Conservation (phyloP, 768 basidiomycete genomes). For the Leccinum sublutescens region DNA sequence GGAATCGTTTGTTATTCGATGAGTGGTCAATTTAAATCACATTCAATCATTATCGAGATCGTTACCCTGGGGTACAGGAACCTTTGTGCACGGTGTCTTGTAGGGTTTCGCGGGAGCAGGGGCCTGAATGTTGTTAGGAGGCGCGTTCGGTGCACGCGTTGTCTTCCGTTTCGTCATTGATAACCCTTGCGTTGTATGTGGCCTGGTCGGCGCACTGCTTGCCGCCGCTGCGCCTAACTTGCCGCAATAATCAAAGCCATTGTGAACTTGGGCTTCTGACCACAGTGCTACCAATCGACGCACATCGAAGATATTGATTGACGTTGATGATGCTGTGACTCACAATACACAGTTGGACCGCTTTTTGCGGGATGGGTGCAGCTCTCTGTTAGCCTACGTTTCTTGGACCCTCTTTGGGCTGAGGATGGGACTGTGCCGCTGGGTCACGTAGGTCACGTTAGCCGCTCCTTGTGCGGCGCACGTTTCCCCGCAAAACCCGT, state of each 20-base stretch:
- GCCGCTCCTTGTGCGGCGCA: slow-evolving; percentile 45
- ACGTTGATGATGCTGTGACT: slow-evolving; percentile 17
- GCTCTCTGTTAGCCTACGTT: slow-evolving; percentile 13
- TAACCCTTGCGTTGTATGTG: slow-evolving; percentile 11
- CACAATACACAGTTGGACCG: slow-evolving; percentile 26
- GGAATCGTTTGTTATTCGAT: slow-evolving; percentile 20
- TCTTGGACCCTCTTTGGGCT: slow-evolving; percentile 12
- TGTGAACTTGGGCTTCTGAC: slow-evolving; percentile 59
- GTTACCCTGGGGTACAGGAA: slow-evolving; percentile 21
- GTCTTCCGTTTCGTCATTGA: slow-evolving; percentile 22
- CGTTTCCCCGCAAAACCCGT: slow-evolving; percentile 56
- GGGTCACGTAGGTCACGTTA: slow-evolving; percentile 2
- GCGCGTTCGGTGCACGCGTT: slow-evolving; percentile 8
- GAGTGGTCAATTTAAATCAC: slow-evolving; percentile 10
- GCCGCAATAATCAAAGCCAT: slow-evolving; percentile 59
- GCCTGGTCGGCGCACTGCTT: slow-evolving; percentile 24
- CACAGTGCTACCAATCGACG: slow-evolving; percentile 41
- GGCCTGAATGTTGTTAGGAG: slow-evolving; percentile 5
- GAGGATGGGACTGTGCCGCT: slow-evolving; percentile 14
- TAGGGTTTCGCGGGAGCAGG: slow-evolving; percentile 10
- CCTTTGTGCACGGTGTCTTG: slow-evolving; percentile 15
- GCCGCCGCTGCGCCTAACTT: slow-evolving; percentile 61
- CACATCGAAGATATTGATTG: slow-evolving; percentile 27
- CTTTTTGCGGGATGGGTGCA: slow-evolving; percentile 18
- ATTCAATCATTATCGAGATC: slow-evolving; percentile 8